These are phyloP conservation scores for Diaporthe australafricana DNA, from an alignment of 2,329 filamentous ascomycete genomes.

Conservation along the genomic window DNA sequence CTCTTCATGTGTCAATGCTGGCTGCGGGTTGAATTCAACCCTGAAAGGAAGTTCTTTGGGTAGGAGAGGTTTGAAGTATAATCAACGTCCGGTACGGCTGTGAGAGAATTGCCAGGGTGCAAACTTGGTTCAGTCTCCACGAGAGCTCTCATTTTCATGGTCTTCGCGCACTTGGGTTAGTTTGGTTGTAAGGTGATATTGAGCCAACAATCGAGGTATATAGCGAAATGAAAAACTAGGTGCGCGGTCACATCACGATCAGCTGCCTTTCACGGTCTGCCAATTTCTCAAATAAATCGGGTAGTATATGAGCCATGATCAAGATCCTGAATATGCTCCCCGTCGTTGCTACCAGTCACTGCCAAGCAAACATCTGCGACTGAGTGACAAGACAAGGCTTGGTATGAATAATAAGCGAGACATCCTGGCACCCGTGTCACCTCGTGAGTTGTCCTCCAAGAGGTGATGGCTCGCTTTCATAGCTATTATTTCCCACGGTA, in stretches of 20 bases:
- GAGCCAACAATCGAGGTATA: neutral
- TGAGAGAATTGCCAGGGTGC: neutral
- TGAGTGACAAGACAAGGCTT: no score
- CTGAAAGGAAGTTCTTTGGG: neutral
- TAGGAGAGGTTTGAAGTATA: neutral
- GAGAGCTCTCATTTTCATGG: neutral
- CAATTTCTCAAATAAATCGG: no score
- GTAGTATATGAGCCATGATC: no score
- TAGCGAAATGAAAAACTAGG: neutral
- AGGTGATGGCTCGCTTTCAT: no score
- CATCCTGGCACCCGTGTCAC: no score
- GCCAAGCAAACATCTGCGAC: no score
- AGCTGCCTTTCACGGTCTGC: no score
- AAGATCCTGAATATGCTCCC: no score
- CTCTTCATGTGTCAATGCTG: conserved; percentile 40
- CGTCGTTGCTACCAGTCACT: no score
- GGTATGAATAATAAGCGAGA: no score
- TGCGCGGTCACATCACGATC: neutral
- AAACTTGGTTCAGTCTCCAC: neutral
- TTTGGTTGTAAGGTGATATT: neutral
- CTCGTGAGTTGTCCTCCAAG: no score
- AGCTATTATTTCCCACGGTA: no score
- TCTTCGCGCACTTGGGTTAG: neutral
- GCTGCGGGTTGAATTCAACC: conserved; percentile 40
- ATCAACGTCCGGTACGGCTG: neutral